These are phyloP conservation scores for Monosporascus sp. DNA, from an alignment of 2,329 filamentous ascomycete species.

Conservation along the genomic window DNA sequence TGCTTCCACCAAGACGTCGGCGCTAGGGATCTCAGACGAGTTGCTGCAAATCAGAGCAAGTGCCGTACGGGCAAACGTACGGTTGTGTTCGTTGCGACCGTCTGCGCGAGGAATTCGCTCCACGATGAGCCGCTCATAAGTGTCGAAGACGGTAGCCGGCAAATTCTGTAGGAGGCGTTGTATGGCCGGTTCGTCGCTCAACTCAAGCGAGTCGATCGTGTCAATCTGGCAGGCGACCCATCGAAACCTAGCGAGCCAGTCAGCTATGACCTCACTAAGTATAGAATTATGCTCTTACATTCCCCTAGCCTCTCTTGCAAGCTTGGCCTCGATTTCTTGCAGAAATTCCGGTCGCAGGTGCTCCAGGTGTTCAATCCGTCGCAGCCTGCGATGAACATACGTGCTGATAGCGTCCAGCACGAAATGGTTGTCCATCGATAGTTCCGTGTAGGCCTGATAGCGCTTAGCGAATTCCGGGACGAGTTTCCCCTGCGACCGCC, in stretches of 20 bases:
- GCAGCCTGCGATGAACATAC: constrained; percentile 14
- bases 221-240: constrained; percentile 23
- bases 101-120: constrained; percentile 6
- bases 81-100: constrained; percentile 1
- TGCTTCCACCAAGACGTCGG: constrained; percentile 18
- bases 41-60: constrained; percentile 21
- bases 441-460: background rate
- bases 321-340: constrained; percentile 5
- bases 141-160: constrained; percentile 18
- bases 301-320: constrained; percentile 17
- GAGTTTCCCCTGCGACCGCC: background rate
- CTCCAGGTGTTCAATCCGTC: constrained; percentile 1
- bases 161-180: constrained; percentile 9
- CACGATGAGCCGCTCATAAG: constrained; percentile 19
- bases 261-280: background rate
- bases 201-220: constrained; percentile 12
- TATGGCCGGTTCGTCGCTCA: constrained; percentile 6
- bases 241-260: constrained; percentile 16
- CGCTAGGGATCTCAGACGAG: constrained; percentile 13
- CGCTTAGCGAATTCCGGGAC: background rate
- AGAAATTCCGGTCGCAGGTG: constrained; percentile 7
- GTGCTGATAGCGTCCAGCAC: constrained; percentile 20
- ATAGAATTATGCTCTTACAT: constrained; percentile 14
- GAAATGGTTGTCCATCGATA: constrained; percentile 22
- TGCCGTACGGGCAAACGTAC: constrained; percentile 19